Base-by-base conservation (phyloP, 2,329 filamentous ascomycete species). In the Aspergillus aculeatinus region DNA sequence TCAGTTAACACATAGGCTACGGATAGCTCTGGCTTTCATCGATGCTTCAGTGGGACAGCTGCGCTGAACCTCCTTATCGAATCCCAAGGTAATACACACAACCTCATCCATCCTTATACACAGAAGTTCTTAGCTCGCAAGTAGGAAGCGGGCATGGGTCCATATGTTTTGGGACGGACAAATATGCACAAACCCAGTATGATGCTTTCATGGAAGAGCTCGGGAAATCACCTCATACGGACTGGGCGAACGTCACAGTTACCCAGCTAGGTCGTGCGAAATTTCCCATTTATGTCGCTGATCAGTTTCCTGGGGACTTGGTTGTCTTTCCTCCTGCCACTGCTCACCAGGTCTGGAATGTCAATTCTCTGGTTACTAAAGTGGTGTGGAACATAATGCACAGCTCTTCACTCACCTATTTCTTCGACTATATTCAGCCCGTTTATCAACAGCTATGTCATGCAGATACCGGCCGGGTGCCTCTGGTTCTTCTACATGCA, bases 311-410 rank as follows among this genome's bases (percentile, higher is more conserved):
- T 9, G 73, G 73, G 10, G 74, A 76, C 56, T 62, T 76, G 21
- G 71, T 75, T 5, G 67, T 75, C 11, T 74, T 75, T 54, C 74
- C 73, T 48, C 69, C 73, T n/a, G 69, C 71, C 21, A 74, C 74
- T 50, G 70, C 73, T 11, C 73, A 76, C 59, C 74, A 76, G 57
- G 67, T 76, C 47, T 75, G 72, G 73, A 75, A 76, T 59, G 66
- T 72, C 19, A 70, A 69, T 35, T 63, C 67, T 2, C 63, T 75
- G 55, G 72, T 72, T 12, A 74, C 72, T 16, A 75, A 75, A 57
- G 63, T 75, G 16, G 74, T 75, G 31, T 75, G 74, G 74, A 75
- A 75, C 55, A 73, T 74, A 23, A 67, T 76, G 52, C 74, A 75
- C 64, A 63, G 70, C 14, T 67, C 73, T 6, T 75, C 73, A 12